Percentiles rank a stretch among this genome's conserved stretches.
These are phyloP conservation scores for Endocalyx cinctus DNA, from an alignment of 2,329 filamentous ascomycete genomes.

Conservation along the genomic window DNA sequence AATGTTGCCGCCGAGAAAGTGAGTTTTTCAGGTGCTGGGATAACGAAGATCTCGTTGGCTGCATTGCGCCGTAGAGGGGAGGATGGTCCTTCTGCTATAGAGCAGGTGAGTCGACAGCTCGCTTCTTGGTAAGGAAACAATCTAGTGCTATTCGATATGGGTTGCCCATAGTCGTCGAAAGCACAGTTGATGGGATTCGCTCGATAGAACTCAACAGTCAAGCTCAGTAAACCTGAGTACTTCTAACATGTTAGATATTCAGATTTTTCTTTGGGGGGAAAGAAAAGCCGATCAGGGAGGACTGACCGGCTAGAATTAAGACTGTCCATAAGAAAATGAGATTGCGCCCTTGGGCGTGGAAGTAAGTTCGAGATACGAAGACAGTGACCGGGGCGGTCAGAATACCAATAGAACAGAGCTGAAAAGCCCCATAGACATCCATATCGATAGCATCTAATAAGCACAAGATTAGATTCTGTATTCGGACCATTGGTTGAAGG, in stretches of 20 bases:
- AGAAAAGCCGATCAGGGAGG: not conserved
- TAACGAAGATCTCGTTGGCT: slow-evolving; percentile 58
- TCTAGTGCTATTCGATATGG: too few relatives aligned
- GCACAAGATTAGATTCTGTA: too few relatives aligned
- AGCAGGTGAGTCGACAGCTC: slow-evolving; percentile 42
- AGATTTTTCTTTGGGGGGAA: not conserved
- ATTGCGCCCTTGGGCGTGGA: slow-evolving; percentile 58
- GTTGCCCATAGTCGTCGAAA: slow-evolving; percentile 30
- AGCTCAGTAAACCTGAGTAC: slow-evolving; percentile 56
- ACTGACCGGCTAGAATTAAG: slow-evolving; percentile 53
- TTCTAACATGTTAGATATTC: slow-evolving; percentile 1
- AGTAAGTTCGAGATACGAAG: slow-evolving; percentile 58
- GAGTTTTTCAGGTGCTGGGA: slow-evolving; percentile 51
- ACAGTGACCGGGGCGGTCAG: slow-evolving; percentile 60
- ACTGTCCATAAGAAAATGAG: slow-evolving; percentile 64
- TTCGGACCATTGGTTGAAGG: too few relatives aligned
- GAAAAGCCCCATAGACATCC: slow-evolving; percentile 65
- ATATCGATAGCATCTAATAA: slow-evolving; percentile 57
- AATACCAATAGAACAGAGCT: slow-evolving; percentile 62
- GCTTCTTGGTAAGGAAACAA: slow-evolving; percentile 39
- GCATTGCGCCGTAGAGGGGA: slow-evolving; percentile 53
- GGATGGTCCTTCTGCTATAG: slow-evolving; percentile 36
- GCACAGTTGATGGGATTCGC: slow-evolving; percentile 39
- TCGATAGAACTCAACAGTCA: slow-evolving; percentile 62
- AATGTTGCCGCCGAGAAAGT: slow-evolving; percentile 57